Base-by-base conservation (phyloP, 805 yeast genomes). In the Lipomyces kockii region DNA sequence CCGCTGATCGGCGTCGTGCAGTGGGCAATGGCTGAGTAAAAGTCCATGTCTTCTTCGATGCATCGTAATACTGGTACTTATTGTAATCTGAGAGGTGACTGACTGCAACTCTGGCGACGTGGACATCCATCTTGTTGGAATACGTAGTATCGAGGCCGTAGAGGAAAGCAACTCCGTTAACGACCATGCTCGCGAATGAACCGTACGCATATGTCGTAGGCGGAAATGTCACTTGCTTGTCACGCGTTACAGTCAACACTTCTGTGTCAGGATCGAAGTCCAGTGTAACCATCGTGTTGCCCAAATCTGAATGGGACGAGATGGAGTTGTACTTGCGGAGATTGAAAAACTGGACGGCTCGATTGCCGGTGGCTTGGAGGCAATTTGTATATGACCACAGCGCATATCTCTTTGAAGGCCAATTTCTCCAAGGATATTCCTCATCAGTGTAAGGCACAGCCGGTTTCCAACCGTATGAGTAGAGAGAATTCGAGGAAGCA, bases 331-430 rank as follows among this genome's bases (percentile, higher is more conserved):
- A 67, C 55, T 66, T 63, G 32, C 35, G 20, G 22, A 66, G 60
- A 22, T 9, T 35, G 46, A 58, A 63, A 51, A 69, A 69, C 39
- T 65, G 64, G 2, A 63, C 66, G 11, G 71, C 69, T 1, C 35
- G 6, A 20, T 66, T 62, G 27, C 25, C 61, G 43, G 54, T 14
- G 17, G 65, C 56, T 54, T 52, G 68, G 12, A 68, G 63, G 58
- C 69, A 68, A 52, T 68, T 68, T 29, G 69, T 62, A 52, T 58
- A 68, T 14, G 71, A 65, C 71, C 71, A 65, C 22, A 68, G 67
- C 2, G 27, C 27, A 25, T 25, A 25, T 25, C 27, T 25, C n/a
- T n/a, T n/a, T 1, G 27, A 25, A 25, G 27, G 27, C 27, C 2
- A 25, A 25, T 25, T 25, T 25, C 27, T 1, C 27, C 27, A 25